Percentiles rank a stretch among this genome's conserved stretches.
Evolutionary conservation across 768 basidiomycete genomes (phyloP).

Genomic region (Postia placenta): DNA sequence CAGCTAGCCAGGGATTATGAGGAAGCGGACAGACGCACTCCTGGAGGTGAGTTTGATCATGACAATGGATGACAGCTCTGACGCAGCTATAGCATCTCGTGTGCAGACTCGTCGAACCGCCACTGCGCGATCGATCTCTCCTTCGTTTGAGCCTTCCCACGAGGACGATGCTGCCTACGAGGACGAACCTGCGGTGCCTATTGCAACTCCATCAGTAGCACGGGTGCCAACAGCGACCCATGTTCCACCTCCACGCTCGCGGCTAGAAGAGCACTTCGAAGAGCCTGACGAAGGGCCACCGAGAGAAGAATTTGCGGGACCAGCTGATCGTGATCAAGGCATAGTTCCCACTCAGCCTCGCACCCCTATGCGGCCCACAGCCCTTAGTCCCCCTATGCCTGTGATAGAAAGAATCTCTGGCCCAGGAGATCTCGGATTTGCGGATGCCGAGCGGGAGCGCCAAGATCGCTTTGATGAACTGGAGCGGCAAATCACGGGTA

Average conservation of each 20-base stretch:
- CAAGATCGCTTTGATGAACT: slow-evolving; percentile 52
- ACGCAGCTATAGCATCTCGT: not conserved
- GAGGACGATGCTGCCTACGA: no score
- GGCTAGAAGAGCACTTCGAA: not conserved
- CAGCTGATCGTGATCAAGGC: not conserved
- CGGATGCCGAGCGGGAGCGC: slow-evolving; percentile 41
- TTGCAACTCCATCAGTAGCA: not conserved
- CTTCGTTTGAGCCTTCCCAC: not conserved
- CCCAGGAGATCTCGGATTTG: slow-evolving; percentile 27
- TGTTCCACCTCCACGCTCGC: not conserved
- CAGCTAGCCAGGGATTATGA: not conserved
- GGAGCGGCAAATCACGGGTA: slow-evolving; percentile 42
- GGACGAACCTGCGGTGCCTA: no score
- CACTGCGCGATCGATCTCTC: not conserved
- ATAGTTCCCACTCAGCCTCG: not conserved
- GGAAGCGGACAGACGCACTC: slow-evolving; percentile 4
- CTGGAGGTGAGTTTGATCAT: not conserved
- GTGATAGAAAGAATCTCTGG: slow-evolving; percentile 10
- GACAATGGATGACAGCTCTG: no score
- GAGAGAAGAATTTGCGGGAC: not conserved
- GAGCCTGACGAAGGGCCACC: not conserved
- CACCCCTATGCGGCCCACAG: not conserved
- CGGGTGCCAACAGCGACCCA: not conserved
- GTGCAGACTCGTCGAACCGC: not conserved
- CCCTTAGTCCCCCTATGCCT: not conserved